Base-by-base conservation (phyloP, 208 protist genomes). In the Trypanosoma vivax region DNA sequence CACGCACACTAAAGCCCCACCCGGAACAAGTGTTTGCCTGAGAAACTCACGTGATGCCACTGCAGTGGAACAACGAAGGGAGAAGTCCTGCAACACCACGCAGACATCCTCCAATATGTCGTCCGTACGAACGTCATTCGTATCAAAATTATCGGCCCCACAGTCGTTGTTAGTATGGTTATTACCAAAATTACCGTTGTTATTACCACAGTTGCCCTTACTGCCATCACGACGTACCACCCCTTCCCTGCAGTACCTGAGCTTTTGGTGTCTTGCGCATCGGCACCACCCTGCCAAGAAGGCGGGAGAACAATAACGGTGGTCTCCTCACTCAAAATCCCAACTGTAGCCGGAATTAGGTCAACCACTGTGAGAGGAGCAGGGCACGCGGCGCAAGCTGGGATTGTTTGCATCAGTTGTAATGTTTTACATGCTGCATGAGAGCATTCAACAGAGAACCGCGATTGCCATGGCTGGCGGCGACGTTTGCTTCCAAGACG, bases 251-350 rank as follows among this genome's bases (percentile, higher is more conserved):
- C 14, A 14, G 33, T 14, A 37, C 16, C n/a, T 11, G 10, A 21
- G 23, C 2, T 30, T 19, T 1, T 11, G 40, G 28, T n/a, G 5
- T 45, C 34, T 25, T 39, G 27, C 4, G n/a, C 40, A 14, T 24
- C 9, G 10, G 27, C n/a, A n/a, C n/a, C n/a, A n/a, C n/a, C n/a
- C n/a, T n/a, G n/a, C n/a, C n/a, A 13, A 24, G 16, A 2, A 6
- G 83, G 83, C 18, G 78, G 79, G 9, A 90, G 60, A 0, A 90
- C 79, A 30, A 90, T 61, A 39, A 84, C 61, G 9, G 79, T 90
- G 0, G 67, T 75, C 11, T 33, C 47, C 3, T 77, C 70, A 16
- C 31, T 58, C 6, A 87, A 50, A 3, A 29, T 25, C 37, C 70
- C 73, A 35, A 24, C 18, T 1, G 83, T 90, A 14, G 77, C 70